These are phyloP conservation scores for Ceratocystis destructans DNA, from an alignment of 2,329 filamentous ascomycete species.

Conservation along the genomic window DNA sequence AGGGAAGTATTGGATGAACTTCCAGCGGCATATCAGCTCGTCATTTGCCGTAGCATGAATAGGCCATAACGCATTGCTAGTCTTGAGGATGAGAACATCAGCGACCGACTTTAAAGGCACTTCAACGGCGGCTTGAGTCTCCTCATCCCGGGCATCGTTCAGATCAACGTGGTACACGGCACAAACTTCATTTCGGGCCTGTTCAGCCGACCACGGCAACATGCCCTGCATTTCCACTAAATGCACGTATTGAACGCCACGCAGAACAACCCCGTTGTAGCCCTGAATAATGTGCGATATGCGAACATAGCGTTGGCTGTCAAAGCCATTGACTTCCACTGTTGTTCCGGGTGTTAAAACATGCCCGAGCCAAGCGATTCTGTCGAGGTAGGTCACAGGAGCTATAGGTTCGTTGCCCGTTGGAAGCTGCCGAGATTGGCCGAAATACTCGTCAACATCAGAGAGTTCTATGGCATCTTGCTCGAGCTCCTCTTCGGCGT, in stretches of 20 bases:
- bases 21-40: slow-evolving; percentile 41
- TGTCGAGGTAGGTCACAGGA: not conserved
- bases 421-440: not conserved
- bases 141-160: slow-evolving; percentile 25
- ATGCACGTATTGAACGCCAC: slow-evolving; percentile 30
- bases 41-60: slow-evolving; percentile 26
- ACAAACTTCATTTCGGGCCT: slow-evolving; percentile 32
- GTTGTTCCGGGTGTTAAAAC: slow-evolving; percentile 3
- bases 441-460: slow-evolving; percentile 20
- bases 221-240: slow-evolving; percentile 27
- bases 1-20: slow-evolving; percentile 27
- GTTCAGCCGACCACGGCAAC: slow-evolving; percentile 23
- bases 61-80: slow-evolving; percentile 43
- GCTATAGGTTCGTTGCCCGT: slow-evolving; percentile 9
- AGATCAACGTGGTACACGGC: slow-evolving; percentile 31
- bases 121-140: slow-evolving; percentile 31
- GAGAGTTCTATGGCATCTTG: slow-evolving; percentile 28
- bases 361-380: not conserved
- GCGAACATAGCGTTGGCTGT: slow-evolving; percentile 17
- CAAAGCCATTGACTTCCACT: slow-evolving; percentile 15
- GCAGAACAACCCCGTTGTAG: slow-evolving; percentile 21
- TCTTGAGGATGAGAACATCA: slow-evolving; percentile 31
- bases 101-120: slow-evolving; percentile 30
- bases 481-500: slow-evolving; percentile 17
- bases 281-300: slow-evolving; percentile 31